Conservation (phyloP, 768 basidiomycete species). For the Kockovaella imperatae region DNA sequence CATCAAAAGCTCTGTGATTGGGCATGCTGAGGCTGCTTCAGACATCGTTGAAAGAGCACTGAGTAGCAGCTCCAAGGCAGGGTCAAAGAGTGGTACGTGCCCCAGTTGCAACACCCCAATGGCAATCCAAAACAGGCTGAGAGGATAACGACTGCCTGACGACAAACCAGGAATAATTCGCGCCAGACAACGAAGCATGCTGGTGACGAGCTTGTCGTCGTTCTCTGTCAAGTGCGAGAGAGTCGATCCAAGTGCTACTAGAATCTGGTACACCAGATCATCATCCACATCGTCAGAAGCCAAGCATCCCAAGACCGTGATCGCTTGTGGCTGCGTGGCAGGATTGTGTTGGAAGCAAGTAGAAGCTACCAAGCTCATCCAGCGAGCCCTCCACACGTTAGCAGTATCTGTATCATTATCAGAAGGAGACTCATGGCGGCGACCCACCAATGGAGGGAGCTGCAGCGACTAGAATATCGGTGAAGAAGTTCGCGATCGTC, state of each 20-base stretch:
- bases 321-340: conserved; percentile 78
- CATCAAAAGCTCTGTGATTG: conserved; percentile 45
- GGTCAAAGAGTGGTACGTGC: conserved; percentile 58
- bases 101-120: conserved; percentile 74
- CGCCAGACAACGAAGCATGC: conserved; percentile 80
- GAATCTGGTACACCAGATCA: conserved; percentile 85
- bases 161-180: conserved; percentile 65
- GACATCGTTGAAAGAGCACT: conserved; percentile 61
- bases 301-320: conserved; percentile 73
- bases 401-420: conserved; percentile 47
- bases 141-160: conserved; percentile 62
- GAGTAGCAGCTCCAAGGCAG: conserved; percentile 59
- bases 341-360: conserved; percentile 85
- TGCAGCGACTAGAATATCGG: conserved; percentile 57
- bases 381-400: conserved; percentile 85
- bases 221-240: conserved; percentile 58
- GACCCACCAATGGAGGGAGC: conserved; percentile 62
- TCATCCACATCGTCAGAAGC: conserved; percentile 80
- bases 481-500: conserved; percentile 57
- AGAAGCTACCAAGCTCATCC: conserved; percentile 82
- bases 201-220: conserved; percentile 65
- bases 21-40: conserved; percentile 44
- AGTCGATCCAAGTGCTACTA: conserved; percentile 73
- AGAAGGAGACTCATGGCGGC: conserved; percentile 2
- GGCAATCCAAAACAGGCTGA: conserved; percentile 73